Evolutionary conservation across 139 green algal genomes (phyloP), one percentile per base, ranked within the genome.

Genomic region (Chlorella vulgaris): DNA sequence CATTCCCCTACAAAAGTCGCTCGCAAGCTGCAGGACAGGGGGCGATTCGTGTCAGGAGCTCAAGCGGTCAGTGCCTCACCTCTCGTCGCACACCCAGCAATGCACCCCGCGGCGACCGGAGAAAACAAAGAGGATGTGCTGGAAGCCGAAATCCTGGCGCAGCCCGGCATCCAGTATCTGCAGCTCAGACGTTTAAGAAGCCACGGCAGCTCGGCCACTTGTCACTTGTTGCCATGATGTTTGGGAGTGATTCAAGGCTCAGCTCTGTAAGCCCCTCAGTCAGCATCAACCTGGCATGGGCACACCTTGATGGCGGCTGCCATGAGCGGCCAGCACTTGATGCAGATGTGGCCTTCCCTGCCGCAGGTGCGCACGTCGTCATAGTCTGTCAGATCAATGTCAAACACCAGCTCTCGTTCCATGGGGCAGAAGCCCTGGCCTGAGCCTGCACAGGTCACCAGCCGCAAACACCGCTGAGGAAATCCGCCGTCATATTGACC

Each of bases 381-480:
- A 80, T 99, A 99, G 85, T 99, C 97, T 18, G 93, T 98, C 82
- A 99, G 85, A 81, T 99, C 97, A 65, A 99, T 97, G 70, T 99
- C 97, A 85, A 99, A 98, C 55, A 99, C 97, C 35, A 99, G 90
- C 91, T 99, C 97, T 28, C 96, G 86, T 81, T 99, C 92, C 55
- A 96, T 80, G 1, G 95, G 24, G 76, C 40, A 80, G 99, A 99
- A 40, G 61, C 91, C 50, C 78, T 82, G 73, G 51, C 60, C 40
- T 1, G 73, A 85, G 33, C 81, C 75, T 82, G 81, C 47, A 29
- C 61, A 62, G 1, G 65, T 65, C 22, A 7, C 29, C 2, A 70
- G 36, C 5, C 5, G 21, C 47, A 15, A 55, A 55, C 10, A 15
- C 13, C 13, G 47, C 13, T 55, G 47, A 55, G 15, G 47, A 15